Base-by-base conservation (phyloP, 768 basidiomycete genomes). In the Mycena polygramma region DNA sequence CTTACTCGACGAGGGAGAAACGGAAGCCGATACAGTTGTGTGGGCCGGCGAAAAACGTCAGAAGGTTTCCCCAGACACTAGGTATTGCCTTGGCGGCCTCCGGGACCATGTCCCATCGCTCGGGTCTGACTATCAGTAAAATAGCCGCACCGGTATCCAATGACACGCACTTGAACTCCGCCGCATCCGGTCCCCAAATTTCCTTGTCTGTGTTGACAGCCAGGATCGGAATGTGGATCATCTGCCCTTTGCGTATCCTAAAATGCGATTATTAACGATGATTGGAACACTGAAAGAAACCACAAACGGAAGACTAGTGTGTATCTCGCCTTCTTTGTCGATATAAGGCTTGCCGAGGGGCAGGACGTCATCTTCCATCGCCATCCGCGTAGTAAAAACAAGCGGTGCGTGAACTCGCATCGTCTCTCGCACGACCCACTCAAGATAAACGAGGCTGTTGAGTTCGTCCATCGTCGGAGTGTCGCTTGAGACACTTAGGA, bases 1-100 rank as follows among this genome's bases (percentile, higher is more conserved):
- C 10, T 41, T 41, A 41, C 41, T 90, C 90, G 19, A 87, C 80
- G 24, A 92, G 77, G 17, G 91, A 83, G 75, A 92, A 92, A 5
- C 88, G 85, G 75, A 87, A 92, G 0, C 91, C 91, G 43, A 92
- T 91, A 69, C 91, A 93, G 0, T 89, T 84, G 22, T 85, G 84
- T 17, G 90, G 88, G 7, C 65, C 52, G 43, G 89, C 89, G 5
- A 90, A 73, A 83, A 93, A 93, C 0, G 88, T 85, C 43, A 92
- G 75, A 70, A 89, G 75, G 73, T 90, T 86, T 10, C 87, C 83
- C 87, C 88, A 91, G 0, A 92, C 83, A 11, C 91, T 89, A 7
- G 92, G 92, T 26, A 92, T 79, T 0, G 75, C 66, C 2, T 76
- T 75, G 1, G 81, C 84, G 1, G 81, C 80, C 24, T 86, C 83